These are phyloP conservation scores for Stramenopiles sp. DNA, from an alignment of 352 stramenopile genomes.

Conservation along the genomic window DNA sequence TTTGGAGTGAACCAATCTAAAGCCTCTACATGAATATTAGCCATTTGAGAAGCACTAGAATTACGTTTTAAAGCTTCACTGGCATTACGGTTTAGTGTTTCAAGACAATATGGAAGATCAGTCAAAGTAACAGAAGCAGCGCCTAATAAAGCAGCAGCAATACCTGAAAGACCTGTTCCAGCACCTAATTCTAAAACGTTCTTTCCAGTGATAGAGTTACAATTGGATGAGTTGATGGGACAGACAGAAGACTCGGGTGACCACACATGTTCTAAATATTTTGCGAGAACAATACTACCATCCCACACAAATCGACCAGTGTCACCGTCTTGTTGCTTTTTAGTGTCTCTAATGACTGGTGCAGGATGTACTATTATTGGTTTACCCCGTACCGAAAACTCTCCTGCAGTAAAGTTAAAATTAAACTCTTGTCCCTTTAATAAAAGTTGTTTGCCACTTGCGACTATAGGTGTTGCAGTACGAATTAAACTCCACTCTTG, in stretches of 20 bases:
- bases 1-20: constrained; percentile 7
- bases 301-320: constrained; percentile 55
- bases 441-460: no score
- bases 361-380: no score
- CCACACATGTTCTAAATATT: constrained; percentile 54
- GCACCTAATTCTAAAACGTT: constrained; percentile 34
- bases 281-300: constrained; percentile 39
- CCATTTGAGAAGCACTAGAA: background rate
- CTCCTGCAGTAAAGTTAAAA: no score
- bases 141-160: constrained; percentile 30
- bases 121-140: constrained; percentile 30
- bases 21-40: constrained; percentile 9
- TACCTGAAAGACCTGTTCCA: constrained; percentile 35
- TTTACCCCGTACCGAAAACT: no score
- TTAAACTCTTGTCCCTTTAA: no score
- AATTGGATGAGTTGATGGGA: constrained; percentile 21
- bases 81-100: no score
- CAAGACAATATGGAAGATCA: constrained; percentile 39
- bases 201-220: constrained; percentile 14
- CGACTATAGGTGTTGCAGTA: no score
- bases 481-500: no score
- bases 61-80: constrained; percentile 17
- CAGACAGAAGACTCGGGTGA: no score
- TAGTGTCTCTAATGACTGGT: no score
- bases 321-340: no score